Evolutionary conservation across 805 yeast species (phyloP), one percentile per base, ranked within the genome.

Genomic region (Schwanniomyces occidentalis): DNA sequence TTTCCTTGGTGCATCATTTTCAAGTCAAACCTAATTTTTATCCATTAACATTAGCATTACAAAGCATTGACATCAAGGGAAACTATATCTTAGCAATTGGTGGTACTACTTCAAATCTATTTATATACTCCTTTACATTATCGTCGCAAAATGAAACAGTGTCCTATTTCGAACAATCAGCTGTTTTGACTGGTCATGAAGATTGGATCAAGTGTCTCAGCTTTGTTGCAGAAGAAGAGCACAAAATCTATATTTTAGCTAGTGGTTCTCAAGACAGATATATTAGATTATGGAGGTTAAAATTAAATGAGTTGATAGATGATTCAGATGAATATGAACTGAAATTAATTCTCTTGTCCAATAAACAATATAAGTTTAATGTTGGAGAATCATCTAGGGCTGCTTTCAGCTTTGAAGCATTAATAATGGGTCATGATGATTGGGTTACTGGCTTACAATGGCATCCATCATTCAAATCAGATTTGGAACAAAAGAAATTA

Each of bases 371-470:
- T 56, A 74, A 77, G 41, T 79, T 88, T 43, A 47, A 52, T 8
- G 51, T 73, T 24, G 47, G 49, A 5, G 54, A 48, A 3, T 50
- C 46, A 0, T 53, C 70, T 2, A 56, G 64, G 32, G 76, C 76
- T 38, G 77, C 83, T 4, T 72, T 89, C 33, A 78, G 78, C 45
- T 88, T 90, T 52, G 99, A 95, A 52, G 96, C 99, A 0, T 75
- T 93, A 40, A 78, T 93, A 16, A 82, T 93, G 84, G 99, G 99
- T 6, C 99, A 93, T 60, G 99, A 93, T 56, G 99, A 93, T 58
- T 93, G 99, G 99, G 82, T 95, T 16, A 78, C 91, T 2, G 79
- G 87, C 7, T 66, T 93, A 30, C 67, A 73, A 36, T 93, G 99
- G 98, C 86, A 83, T 52, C 82, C 86, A 3, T 37, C 49, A 1